Base-by-base conservation (phyloP, 23 red algal genomes). In the Gracilaria vermiculophylla region DNA sequence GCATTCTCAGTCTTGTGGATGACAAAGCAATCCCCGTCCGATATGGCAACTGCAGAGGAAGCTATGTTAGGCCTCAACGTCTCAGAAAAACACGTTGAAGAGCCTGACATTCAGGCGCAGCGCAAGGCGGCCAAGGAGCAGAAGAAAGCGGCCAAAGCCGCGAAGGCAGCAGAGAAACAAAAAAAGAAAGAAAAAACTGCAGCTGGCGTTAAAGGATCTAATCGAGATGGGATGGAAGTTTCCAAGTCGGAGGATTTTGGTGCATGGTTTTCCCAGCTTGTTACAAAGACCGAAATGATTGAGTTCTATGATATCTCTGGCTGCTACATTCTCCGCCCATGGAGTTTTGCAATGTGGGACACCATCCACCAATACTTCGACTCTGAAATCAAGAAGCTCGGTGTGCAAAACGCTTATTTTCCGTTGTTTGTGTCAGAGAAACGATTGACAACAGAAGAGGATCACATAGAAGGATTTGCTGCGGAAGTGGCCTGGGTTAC, bases 401-500 rank as follows among this genome's bases (percentile, higher is more conserved):
- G 97, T 48, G 97, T 99, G 16, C 81, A 99, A 61, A 99, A 99
- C 50, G 93, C 93, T 6, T 99, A 95, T 65, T 99, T 99, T 76
- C 97, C 97, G 25, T 62, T 99, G 12, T 95, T 99, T 80, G 97
- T 99, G 31, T 83, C 91, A 9, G 72, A 86, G 77, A 73, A 81
- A 36, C 88, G 97, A 29, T 61, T 99, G 32, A 73, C 87, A 6
- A 86, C 81, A 39, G 97, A 99, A 75, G 80, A 92, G 78, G 91
- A 95, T 82, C 97, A 99, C 72, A 77, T 99, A 9, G 97, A 95
- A 60, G 97, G 97, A n/a, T 99, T 99, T 90, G 92, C 93, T 15
- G 84, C 97, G 21, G 97, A 99, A 75, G 97, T 99, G 28, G 97
- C 97, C 17, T 99, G 97, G 97, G 93, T 99, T 28, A 99, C 97